phyloP scores from a whole-genome alignment of 805 yeast genomes.

The Candida palmyrensis region DNA sequence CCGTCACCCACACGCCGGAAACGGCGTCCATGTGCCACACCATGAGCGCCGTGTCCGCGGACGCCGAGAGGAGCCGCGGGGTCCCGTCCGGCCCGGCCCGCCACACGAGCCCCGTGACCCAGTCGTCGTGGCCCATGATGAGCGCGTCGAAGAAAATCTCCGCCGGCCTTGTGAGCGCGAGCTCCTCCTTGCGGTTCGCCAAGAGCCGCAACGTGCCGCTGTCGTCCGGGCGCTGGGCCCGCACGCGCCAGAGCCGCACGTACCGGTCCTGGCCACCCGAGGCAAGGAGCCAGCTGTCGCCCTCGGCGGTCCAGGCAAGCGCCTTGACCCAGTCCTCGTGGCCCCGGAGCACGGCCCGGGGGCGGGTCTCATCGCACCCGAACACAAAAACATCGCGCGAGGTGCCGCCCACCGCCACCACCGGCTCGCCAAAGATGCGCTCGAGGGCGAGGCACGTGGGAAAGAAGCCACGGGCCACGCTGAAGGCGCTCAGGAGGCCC shows the following conservation, averaged over 20 bases:
- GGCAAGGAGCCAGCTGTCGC: conserved; percentile 60
- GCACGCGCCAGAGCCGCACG: conserved; percentile 82
- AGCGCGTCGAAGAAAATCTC: conserved; percentile 75
- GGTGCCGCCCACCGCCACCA: conserved; percentile 75
- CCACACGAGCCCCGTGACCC: conserved; percentile 89
- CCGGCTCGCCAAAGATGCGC: conserved; percentile 25
- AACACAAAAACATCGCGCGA: conserved; percentile 49
- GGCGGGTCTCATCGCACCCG: conserved; percentile 18
- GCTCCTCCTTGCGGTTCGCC: conserved; percentile 66
- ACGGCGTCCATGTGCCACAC: conserved; percentile 85
- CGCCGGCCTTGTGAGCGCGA: background rate
- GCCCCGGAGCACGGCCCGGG: conserved; percentile 64
- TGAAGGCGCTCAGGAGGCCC: conserved; percentile 22
- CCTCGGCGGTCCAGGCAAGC: conserved; percentile 51
- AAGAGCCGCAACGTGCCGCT: conserved; percentile 49
- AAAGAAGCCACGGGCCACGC: conserved; percentile 42
- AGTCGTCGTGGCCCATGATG: conserved; percentile 97
- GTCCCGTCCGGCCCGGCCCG: conserved; percentile 15
- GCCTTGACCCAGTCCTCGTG: conserved; percentile 97
- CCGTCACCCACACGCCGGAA: conserved; percentile 88
- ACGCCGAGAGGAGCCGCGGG: conserved; percentile 74
- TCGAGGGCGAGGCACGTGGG: conserved; percentile 30
- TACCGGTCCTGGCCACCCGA: conserved; percentile 92
- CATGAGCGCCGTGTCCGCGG: conserved; percentile 92
- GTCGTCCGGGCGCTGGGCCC: conserved; percentile 50